Conservation (phyloP, 176 grass and related monocot genomes). For the Oryza officinalis region DNA sequence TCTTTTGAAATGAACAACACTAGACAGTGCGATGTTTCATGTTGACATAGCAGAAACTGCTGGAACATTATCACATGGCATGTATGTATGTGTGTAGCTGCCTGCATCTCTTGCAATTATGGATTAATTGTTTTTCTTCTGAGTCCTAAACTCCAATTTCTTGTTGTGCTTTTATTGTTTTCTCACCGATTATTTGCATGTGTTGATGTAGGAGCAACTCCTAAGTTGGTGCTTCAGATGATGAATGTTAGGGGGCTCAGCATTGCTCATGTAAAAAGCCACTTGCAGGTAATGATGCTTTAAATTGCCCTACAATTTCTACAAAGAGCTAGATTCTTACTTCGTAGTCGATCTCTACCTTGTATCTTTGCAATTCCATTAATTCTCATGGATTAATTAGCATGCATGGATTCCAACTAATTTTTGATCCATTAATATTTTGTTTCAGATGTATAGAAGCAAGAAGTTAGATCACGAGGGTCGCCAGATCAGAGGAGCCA, state of each 20-base stretch:
- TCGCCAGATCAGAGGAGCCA: conserved; percentile 56
- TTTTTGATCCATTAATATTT: conserved; percentile 20
- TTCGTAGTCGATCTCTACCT: neutral
- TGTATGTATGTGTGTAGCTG: neutral
- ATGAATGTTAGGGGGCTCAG: conserved; percentile 97
- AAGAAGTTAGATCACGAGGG: conserved; percentile 85
- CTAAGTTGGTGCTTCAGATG: conserved; percentile 98
- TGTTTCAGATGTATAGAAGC: conserved; percentile 91
- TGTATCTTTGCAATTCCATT: neutral
- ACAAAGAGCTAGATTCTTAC: neutral
- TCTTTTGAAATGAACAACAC: no score
- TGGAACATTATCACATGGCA: neutral
- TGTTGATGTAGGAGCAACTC: conserved; percentile 69
- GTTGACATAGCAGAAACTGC: no score
- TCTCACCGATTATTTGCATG: neutral
- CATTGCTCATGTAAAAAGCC: conserved; percentile 99
- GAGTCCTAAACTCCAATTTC: neutral
- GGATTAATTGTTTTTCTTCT: neutral
- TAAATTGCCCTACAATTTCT: neutral
- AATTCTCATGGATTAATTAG: neutral
- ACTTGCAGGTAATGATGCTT: conserved; percentile 70
- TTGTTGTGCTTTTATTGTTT: neutral
- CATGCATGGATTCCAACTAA: neutral
- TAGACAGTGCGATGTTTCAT: no score
- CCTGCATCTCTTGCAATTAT: neutral